Conservation (phyloP, 768 basidiomycete species). For the Leucocoprinus leucothites region DNA sequence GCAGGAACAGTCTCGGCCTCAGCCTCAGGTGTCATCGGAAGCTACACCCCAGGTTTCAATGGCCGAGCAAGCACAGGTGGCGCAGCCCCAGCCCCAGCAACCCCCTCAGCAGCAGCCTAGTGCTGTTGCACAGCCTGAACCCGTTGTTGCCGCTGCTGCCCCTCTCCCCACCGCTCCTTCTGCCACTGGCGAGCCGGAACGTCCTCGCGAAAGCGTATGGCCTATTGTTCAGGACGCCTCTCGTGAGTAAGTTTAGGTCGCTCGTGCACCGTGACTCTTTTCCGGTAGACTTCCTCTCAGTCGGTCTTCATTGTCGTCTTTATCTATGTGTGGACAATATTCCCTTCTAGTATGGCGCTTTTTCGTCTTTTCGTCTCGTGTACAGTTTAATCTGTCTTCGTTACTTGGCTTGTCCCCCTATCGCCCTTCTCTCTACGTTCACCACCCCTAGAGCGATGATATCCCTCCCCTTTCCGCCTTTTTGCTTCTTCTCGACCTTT, state of each 20-base stretch:
- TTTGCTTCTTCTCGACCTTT: slow-evolving; percentile 4
- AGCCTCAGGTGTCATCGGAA: slow-evolving; percentile 8
- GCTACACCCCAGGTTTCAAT: neutral
- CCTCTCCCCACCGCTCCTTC: too few species aligned
- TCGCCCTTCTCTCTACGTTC: neutral
- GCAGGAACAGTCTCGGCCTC: slow-evolving; percentile 17
- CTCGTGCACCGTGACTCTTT: neutral
- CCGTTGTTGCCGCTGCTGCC: too few species aligned
- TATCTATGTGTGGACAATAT: too few species aligned
- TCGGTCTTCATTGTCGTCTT: too few species aligned
- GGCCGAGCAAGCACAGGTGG: too few species aligned
- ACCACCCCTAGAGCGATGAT: neutral
- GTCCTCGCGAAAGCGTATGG: slow-evolving; percentile 27
- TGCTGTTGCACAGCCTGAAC: too few species aligned
- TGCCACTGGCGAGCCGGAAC: slow-evolving; percentile 16
- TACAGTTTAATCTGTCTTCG: slow-evolving; percentile 7
- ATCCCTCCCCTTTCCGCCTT: slow-evolving; percentile 4
- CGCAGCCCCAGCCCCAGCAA: neutral
- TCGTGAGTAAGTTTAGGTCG: slow-evolving; percentile 19
- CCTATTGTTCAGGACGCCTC: slow-evolving; percentile 24
- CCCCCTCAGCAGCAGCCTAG: slow-evolving; percentile 9
- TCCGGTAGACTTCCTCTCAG: slow-evolving; percentile 8
- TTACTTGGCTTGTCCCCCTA: too few species aligned
- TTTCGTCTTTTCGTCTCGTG: slow-evolving; percentile 4
- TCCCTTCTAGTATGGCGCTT: too few species aligned